Base-by-base conservation (phyloP, 1,139 yeast genomes). In the Debaryomycetaceae sp. region DNA sequence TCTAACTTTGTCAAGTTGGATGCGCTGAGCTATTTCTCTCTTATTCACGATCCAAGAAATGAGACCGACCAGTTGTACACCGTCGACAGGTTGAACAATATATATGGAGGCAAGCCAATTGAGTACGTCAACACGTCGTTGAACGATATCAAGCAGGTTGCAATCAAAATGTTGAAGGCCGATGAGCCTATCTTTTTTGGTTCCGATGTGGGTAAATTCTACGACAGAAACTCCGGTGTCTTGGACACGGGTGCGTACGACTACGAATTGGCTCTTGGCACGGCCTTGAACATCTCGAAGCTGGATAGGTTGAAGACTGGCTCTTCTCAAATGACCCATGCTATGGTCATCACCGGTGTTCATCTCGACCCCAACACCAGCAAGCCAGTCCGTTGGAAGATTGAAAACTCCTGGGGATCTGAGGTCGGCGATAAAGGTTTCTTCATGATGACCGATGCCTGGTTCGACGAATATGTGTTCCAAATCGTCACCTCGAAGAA, bases 351-450 rank as follows among this genome's bases (percentile, higher is more conserved):
- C 54, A 80, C 84, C 27, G 87, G 83, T 13, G 93, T 85, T 40
- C 91, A 87, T 62, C 57, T 73, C 42, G 69, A 72, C 47, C 63
- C 67, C 6, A 44, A 47, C 14, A 51, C 64, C 14, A 58, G 59
- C 22, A 65, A 70, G 44, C 93, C 95, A 7, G 67, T 81, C 9
- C 78, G 95, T 60, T 87, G 91, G 82, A 80, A 84, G 62, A 89
- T 88, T 43, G 91, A 87, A 62, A 87, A 87, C 68, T 85, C 95
- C 3, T 87, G 96, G 96, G 95, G 95, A 50, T 76, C 78, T 44
- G 86, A 77, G 38, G 72, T 76, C 6, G 96, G 96, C 49, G 76
- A 75, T 43, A 84, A 84, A 56, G 95, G 96, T 11, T 82, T 78
- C 62, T 87, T 77, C 59, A 74, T 84, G 48, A 86, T 88, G 95